Evolutionary conservation across 768 basidiomycete genomes (phyloP).

Genomic region (Lactarius hengduanensis): DNA sequence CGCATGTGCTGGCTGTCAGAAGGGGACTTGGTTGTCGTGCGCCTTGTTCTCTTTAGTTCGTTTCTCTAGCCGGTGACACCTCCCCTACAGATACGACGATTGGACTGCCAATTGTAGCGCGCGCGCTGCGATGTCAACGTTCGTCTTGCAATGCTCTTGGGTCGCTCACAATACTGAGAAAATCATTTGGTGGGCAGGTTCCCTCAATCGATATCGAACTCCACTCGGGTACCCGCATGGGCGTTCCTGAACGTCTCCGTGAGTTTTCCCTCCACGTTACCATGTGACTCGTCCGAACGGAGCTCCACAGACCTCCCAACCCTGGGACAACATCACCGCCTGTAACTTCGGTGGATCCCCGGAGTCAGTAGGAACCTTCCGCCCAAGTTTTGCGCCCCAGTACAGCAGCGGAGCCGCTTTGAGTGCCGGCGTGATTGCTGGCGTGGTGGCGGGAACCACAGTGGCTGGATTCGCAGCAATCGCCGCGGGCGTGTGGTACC

Average conservation of each 20-base stretch:
- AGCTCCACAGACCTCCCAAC: background rate
- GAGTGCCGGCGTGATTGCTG: background rate
- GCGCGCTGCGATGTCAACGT: constrained; percentile 1
- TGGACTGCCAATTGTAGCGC: constrained; percentile 11
- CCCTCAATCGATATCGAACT: background rate
- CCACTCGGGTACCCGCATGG: constrained; percentile 17
- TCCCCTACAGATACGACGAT: constrained; percentile 3
- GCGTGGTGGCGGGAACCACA: background rate
- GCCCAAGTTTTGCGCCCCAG: constrained; percentile 12
- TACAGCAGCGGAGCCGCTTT: background rate
- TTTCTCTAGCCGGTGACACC: background rate
- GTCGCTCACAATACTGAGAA: background rate
- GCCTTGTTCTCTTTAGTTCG: background rate
- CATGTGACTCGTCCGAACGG: background rate
- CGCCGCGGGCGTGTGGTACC: constrained; percentile 1
- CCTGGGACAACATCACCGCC: constrained; percentile 19
- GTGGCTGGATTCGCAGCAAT: background rate
- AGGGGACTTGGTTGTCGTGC: constrained; percentile 14
- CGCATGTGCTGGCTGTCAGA: constrained; percentile 20
- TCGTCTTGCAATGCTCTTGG: background rate
- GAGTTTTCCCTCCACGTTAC: background rate
- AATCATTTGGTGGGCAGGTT: background rate
- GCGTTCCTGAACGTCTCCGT: constrained; percentile 17
- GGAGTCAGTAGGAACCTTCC: constrained; percentile 4
- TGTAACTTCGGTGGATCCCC: constrained; percentile 6